Base-by-base conservation (phyloP, 345 rosid species). In the Cardamine chenopodiifolia region DNA sequence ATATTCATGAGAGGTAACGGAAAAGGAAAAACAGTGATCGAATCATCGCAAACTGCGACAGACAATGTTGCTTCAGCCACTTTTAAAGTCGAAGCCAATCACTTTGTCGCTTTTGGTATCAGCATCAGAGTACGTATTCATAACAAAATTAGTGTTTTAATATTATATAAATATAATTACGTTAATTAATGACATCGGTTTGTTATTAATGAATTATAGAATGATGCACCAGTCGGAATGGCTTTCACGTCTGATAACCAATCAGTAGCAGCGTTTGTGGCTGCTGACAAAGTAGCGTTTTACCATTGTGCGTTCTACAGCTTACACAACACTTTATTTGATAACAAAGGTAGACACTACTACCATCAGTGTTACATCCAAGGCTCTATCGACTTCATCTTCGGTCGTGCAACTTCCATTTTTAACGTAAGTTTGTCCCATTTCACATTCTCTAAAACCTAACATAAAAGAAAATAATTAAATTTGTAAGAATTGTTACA, bases 1-100 rank as follows among this genome's bases (percentile, higher is more conserved):
- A 87, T 94, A 59, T 94, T 94, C 85, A 28, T 94, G 93, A 88
- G 98, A 82, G 98, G 98, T 42, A 91, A 94, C 23, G 98, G 98
- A 6, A 94, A 53, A 80, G 97, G 98, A 18, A 88, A 77, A 73
- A 91, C 98, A 0, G 69, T 77, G 45, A 82, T 94, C 37, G 73
- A 77, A 4, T 90, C 88, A 79, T 82, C 89, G 7, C 68, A 80
- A 73, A 91, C 96, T 61, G 68, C 93, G 8, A 39, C 18, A 7
- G 78, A 88, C 19, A 94, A 94, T 58, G 79, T 61, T 47, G 98
- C 80, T 8, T 94, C 98, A 0, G 96, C 98, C 6, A 86, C 97
- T 17, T 88, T 91, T 63, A 78, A 44, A 6, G 83, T 85, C 6
- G 89, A 94, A 78, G 89, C 96, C 26, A 79, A 83, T 2, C 75